phyloP scores from a whole-genome alignment of 129 eudicot species.

The Kitagawia praeruptora region DNA sequence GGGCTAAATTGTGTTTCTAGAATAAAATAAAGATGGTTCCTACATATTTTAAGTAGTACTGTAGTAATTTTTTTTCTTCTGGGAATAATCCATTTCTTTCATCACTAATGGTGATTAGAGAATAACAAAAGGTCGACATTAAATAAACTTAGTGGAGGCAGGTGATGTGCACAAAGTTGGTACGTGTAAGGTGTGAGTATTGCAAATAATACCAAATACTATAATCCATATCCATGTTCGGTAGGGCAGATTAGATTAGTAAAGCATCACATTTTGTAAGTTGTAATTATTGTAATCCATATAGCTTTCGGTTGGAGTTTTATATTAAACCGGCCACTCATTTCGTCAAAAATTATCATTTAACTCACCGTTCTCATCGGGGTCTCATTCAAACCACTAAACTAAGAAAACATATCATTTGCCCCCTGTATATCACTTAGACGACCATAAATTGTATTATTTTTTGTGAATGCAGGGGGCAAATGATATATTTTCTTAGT shows the following conservation, averaged over 20 bases:
- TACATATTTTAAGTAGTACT: neutral
- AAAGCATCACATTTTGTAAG: neutral
- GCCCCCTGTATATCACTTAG: too few species aligned
- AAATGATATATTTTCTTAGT: too few species aligned
- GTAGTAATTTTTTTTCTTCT: too few species aligned
- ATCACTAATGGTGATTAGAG: neutral
- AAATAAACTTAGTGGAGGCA: neutral
- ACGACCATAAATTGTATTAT: too few species aligned
- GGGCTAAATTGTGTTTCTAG: constrained; percentile 1
- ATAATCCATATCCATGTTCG: neutral
- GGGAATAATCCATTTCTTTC: neutral
- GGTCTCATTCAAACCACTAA: too few species aligned
- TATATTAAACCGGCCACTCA: too few species aligned
- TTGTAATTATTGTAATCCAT: neutral
- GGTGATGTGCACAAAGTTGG: neutral
- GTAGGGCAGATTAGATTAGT: neutral
- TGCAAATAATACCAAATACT: neutral
- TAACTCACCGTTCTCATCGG: too few species aligned
- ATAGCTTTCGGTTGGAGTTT: neutral
- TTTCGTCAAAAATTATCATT: too few species aligned
- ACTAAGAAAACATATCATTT: too few species aligned
- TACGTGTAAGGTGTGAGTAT: neutral
- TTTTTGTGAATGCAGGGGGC: too few species aligned
- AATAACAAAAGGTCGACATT: neutral
- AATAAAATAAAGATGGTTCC: constrained; percentile 4